Evolutionary conservation across 192 early-diverging fungal genomes (phyloP), one percentile per base, ranked within the genome.

Genomic region (Bifiguratus adelaidae): DNA sequence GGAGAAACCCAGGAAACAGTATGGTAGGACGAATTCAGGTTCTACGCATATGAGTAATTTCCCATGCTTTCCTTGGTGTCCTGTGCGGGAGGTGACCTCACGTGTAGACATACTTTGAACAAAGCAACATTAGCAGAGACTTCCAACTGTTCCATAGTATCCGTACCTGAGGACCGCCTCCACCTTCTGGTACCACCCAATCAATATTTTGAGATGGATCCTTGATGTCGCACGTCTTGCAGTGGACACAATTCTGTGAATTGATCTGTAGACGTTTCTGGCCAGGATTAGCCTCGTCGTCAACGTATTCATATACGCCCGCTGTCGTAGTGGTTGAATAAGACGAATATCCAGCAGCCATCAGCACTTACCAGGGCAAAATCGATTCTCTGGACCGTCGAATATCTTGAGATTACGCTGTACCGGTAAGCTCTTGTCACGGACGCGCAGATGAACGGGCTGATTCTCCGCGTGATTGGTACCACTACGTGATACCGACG

Each of bases 191-290:
- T 15, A 91, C 89, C 13, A 86, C 86, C 95, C 95, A 99, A 65
- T 97, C 84, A 68, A 99, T 97, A 65, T 99, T 96, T 68, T 99
- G 95, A 26, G 86, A 83, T 18, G 93, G 93, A 62, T 99, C 95
- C 67, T 99, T 99, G 60, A 99, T 99, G 61, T 99, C 93, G 55
- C 95, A 99, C 0, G 95, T 99, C 76, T 99, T 99, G 83, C 95
- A 99, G 66, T 99, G 95, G 37, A 99, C 90, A 59, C 95, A 99
- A 67, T 99, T 96, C 58, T 88, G 83, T 32, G 82, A 85, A 61
- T 98, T 96, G 63, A 99, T 95, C 71, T 96, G 92, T 61, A 96
- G 85, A 9, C 91, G 76, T 71, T 95, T 88, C 52, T 89, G 38
- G 4, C 86, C 88, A 3, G 91, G 86, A 20, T 85, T 78, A n/a